A percentile compares a stretch with the other conserved stretches of the same genome.
These are phyloP conservation scores for Ophiostoma tasmaniense DNA, from an alignment of 2,329 filamentous ascomycete species.

Conservation along the genomic window DNA sequence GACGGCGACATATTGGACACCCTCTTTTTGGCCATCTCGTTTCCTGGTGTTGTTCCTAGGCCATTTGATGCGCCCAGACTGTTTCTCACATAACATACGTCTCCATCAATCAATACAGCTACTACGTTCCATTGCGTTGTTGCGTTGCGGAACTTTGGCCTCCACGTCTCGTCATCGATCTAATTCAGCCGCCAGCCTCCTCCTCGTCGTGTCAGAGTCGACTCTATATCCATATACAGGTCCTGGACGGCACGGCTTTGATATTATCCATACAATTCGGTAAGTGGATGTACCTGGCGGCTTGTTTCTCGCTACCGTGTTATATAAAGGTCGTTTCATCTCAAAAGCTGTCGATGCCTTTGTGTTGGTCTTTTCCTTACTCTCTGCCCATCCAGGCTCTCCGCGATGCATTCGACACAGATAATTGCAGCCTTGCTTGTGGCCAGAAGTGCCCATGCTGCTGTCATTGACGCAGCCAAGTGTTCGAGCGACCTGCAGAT, in stretches of 20 bases:
- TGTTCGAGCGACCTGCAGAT: background rate
- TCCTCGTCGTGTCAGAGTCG: background rate
- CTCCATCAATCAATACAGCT: background rate
- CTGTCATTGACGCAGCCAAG: background rate
- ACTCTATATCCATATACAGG: background rate
- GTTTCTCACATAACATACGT: no score
- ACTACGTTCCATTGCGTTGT: background rate
- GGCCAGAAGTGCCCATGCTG: no score
- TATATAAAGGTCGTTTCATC: background rate
- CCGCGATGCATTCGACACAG: background rate
- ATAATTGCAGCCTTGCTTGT: background rate
- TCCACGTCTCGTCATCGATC: background rate
- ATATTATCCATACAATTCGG: background rate
- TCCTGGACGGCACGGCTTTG: background rate
- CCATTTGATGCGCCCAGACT: no score
- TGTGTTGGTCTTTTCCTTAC: background rate
- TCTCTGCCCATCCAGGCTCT: background rate
- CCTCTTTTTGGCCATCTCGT: no score
- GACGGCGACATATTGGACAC: background rate
- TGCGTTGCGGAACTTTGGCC: no score
- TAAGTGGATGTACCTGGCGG: background rate
- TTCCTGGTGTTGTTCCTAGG: no score
- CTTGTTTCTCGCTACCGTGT: background rate
- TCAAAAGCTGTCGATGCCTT: background rate
- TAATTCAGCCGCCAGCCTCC: background rate